Evolutionary conservation across 225 moss, liverwort and hornwort species (phyloP), one percentile per base, ranked within the genome.

Genomic region (Sphagnum contortum): DNA sequence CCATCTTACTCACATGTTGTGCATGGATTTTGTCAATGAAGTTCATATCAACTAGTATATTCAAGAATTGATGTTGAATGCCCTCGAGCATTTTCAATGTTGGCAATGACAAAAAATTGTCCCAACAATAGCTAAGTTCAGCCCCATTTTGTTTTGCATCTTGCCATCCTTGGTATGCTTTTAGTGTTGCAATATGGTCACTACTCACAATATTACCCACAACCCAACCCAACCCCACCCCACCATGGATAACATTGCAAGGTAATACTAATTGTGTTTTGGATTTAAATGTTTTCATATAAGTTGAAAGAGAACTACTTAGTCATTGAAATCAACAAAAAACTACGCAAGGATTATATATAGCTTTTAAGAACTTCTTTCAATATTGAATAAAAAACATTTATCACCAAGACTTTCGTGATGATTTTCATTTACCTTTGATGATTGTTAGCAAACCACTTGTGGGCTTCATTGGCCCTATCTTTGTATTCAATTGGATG

Each of bases 81-180:
- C 89, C 81, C 60, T 91, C 88, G 56, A 91, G 84, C 83, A 77
- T 91, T 14, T 53, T 66, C 50, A 91, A 64, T 5, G 79, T 89
- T 60, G 86, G 69, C 46, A 74, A 3, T 44, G 94, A 95, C 52
- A 95, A 64, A 59, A 63, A 89, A 67, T 91, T 95, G 47, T 84
- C 71, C 94, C 91, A 91, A 72, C 91, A 95, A 66, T 75, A 95
- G 50, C 69, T 89, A 47, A 70, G 61, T 61, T 88, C 84, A 47
- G 62, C 65, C 52, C 88, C 91, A 46, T 75, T 76, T 0, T 59
- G 66, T 72, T 84, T 95, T 62, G 91, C 80, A 65, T 80, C 70
- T 73, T 89, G 86, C 94, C 91, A 95, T 57, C 82, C 68, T 45
- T 91, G 74, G 12, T 87, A 91, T 55, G 89, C 91, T 70, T 68